Evolutionary conservation across 2,329 filamentous ascomycete species (phyloP), one percentile per base, ranked within the genome.

Genomic region (Colletotrichum echinochloae): DNA sequence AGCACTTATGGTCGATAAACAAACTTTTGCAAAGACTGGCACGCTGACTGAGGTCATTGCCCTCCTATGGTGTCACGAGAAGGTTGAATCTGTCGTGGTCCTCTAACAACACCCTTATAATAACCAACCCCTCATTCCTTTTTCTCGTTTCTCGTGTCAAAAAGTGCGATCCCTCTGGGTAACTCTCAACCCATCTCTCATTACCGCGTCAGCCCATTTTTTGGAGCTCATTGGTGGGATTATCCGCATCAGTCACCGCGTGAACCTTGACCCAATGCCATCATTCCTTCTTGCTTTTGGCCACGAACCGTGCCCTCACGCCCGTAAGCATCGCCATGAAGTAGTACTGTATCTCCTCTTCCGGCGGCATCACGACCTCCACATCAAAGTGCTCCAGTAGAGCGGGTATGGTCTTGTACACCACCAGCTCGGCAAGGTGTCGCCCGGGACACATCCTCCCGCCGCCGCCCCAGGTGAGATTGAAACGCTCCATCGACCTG

Each of bases 281-380:
- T 60, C 8, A 20, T 9, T 60, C 20, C 9, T 30, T 35, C 41
- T 61, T 66, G 2, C 46, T 35, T 57, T 54, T 71, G 1, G 73
- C 68, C 11, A 77, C 30, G 44, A 87, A 87, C 0, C 78, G 77
- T 1, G 75, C 84, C 72, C 77, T 83, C 3, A 84, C 82, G 0
- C 85, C 85, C 0, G 83, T 85, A 73, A 87, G 71, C 82, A 88
- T 86, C 1, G 84, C 85, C 76, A 88, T 76, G 65, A 88, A 88
- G 65, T 87, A 88, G 11, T 83, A 83, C 2, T 78, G 79, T 52
- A 81, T 80, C 1, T 82, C 76, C 3, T 80, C 75, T 2, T 84
- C 80, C 0, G 74, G 72, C 0, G 84, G 84, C 72, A 84, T 74
- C 2, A 73, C 73, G 3, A 82, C 77, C 63, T 83, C 75, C 0